These are phyloP conservation scores for Trichoderma reesei DNA, from an alignment of 495 filamentous ascomycete genomes.

Conservation along the genomic window DNA sequence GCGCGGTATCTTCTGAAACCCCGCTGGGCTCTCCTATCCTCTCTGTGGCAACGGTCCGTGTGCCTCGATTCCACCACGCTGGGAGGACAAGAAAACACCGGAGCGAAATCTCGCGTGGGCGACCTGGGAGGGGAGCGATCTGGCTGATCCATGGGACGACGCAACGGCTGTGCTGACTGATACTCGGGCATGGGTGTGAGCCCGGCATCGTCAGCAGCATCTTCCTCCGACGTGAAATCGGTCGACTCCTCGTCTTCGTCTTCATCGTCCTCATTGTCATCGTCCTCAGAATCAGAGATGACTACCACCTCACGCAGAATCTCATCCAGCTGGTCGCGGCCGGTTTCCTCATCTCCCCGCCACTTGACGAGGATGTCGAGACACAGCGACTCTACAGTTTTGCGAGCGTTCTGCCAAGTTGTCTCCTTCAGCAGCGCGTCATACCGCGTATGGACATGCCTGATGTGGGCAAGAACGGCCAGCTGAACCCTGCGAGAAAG, in stretches of 20 bases:
- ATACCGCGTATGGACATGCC: slow-evolving; percentile 80
- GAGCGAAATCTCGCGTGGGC: neutral
- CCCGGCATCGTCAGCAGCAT: slow-evolving; percentile 2
- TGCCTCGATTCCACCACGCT: neutral
- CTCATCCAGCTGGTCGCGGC: slow-evolving; percentile 65
- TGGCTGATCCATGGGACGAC: neutral
- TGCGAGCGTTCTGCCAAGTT: slow-evolving; percentile 58
- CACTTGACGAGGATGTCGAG: slow-evolving; percentile 70
- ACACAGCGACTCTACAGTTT: slow-evolving; percentile 57
- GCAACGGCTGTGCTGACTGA: neutral
- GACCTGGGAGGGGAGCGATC: neutral
- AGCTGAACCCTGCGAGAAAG: slow-evolving; percentile 70
- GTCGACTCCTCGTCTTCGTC: slow-evolving; percentile 19
- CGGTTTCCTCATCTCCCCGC: slow-evolving; percentile 77
- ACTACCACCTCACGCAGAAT: slow-evolving; percentile 73
- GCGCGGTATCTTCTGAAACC: slow-evolving; percentile 11
- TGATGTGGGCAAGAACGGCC: slow-evolving; percentile 76
- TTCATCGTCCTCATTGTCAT: slow-evolving; percentile 41
- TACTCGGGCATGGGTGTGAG: slow-evolving; percentile 8
- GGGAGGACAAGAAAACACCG: neutral
- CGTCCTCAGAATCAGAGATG: slow-evolving; percentile 71
- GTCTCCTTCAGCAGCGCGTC: slow-evolving; percentile 61
- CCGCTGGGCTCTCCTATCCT: neutral
- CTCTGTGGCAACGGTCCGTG: neutral
- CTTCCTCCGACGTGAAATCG: slow-evolving; percentile 13